A percentile compares a stretch with the other conserved stretches of the same genome.
These are phyloP conservation scores for Aschersonia sp. DNA, from an alignment of 2,329 filamentous ascomycete species.

Conservation along the genomic window DNA sequence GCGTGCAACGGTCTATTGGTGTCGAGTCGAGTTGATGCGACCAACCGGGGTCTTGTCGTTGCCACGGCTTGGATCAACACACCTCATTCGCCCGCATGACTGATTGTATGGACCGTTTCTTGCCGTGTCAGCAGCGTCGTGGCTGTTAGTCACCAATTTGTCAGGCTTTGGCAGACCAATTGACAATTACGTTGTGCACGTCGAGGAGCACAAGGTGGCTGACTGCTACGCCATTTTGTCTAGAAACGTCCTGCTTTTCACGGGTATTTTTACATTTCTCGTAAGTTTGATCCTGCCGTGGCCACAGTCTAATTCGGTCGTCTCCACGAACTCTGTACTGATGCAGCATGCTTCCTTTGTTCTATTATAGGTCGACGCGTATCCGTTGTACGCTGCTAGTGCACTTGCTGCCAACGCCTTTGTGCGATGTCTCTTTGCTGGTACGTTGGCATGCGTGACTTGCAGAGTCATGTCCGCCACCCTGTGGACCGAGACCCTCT, in stretches of 20 bases:
- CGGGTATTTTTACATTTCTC: conserved; percentile 77
- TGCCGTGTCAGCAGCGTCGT: not conserved
- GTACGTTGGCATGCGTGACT: conserved; percentile 19
- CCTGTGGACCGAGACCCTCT: not conserved
- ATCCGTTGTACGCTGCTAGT: conserved; percentile 59
- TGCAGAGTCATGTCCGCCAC: not conserved
- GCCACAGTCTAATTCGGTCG: not conserved
- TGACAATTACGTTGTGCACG: not conserved
- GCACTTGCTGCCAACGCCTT: conserved; percentile 78
- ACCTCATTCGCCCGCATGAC: not conserved
- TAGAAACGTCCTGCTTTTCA: conserved; percentile 65
- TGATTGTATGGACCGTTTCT: conserved; percentile 1
- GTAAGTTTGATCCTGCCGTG: conserved; percentile 32
- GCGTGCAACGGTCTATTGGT: not conserved
- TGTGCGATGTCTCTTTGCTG: conserved; percentile 61
- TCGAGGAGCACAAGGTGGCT: conserved; percentile 9
- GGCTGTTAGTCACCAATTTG: conserved; percentile 18
- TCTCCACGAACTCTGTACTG: not conserved
- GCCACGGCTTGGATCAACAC: conserved; percentile 2
- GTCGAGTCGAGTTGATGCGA: not conserved
- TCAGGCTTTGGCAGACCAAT: conserved; percentile 7
- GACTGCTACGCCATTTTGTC: conserved; percentile 8
- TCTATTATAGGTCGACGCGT: conserved; percentile 48
- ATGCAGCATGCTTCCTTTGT: not conserved
- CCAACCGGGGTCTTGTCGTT: conserved; percentile 1